phyloP scores from a whole-genome alignment of 306 rosid genomes.

The Coriaria nepalensis region DNA sequence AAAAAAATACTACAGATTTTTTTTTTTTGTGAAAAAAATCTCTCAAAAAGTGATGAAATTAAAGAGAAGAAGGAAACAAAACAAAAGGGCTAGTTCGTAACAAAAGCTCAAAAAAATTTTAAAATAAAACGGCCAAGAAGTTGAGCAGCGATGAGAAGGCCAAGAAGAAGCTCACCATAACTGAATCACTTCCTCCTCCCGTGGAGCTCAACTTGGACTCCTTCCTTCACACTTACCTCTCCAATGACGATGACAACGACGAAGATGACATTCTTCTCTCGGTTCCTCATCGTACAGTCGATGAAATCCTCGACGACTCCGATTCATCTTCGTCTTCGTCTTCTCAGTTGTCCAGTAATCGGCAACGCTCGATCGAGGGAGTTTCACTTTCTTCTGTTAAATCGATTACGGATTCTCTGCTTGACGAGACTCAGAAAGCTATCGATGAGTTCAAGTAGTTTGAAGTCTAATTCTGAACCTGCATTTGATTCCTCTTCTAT shows the following conservation, averaged over 20 bases:
- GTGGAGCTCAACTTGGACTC: slow-evolving; percentile 78
- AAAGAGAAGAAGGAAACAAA: too few species aligned
- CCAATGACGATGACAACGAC: slow-evolving; percentile 28
- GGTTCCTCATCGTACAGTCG: slow-evolving; percentile 55
- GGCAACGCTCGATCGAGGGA: slow-evolving; percentile 10
- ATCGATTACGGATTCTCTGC: slow-evolving; percentile 12
- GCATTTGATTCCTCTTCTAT: slow-evolving; percentile 18
- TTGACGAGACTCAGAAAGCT: slow-evolving; percentile 12
- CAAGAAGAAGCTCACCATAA: slow-evolving; percentile 17
- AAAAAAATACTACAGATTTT: too few species aligned
- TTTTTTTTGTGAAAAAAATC: too few species aligned
- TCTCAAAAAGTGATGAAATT: too few species aligned
- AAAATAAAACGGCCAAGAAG: too few species aligned
- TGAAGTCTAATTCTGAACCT: neutral
- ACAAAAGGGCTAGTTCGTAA: too few species aligned
- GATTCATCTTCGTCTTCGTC: slow-evolving; percentile 49
- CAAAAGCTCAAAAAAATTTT: too few species aligned
- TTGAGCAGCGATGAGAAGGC: slow-evolving; percentile 4
- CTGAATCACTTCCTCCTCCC: slow-evolving; percentile 7
- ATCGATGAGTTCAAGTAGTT: slow-evolving; percentile 9
- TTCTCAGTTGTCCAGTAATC: slow-evolving; percentile 13
- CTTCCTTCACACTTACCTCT: slow-evolving; percentile 37
- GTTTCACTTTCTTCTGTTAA: slow-evolving; percentile 7
- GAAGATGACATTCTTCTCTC: slow-evolving; percentile 14
- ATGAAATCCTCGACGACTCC: slow-evolving; percentile 80